Percentiles rank a stretch among this genome's conserved stretches.
Conservation (phyloP, 164 flowering plant species). For the Aristolochia californica region DNA sequence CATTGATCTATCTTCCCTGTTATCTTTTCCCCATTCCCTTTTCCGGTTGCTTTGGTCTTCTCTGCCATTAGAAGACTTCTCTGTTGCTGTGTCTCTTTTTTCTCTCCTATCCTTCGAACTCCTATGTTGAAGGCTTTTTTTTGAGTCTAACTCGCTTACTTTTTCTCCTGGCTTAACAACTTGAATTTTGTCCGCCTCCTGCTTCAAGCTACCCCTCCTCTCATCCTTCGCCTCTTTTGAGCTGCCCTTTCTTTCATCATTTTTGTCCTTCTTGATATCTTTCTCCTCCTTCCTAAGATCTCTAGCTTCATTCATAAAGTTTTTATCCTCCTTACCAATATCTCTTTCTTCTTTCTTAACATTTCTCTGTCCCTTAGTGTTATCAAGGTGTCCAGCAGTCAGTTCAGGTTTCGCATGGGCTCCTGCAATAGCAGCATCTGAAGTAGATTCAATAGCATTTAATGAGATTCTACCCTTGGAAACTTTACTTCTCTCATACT, state of each 20-base stretch:
- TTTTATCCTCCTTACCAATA: neutral
- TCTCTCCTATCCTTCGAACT: constrained; percentile 38
- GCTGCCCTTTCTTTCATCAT: neutral
- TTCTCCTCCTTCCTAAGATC: constrained; percentile 21
- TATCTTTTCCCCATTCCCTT: constrained; percentile 40
- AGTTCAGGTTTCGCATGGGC: constrained; percentile 5
- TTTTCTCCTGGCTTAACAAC: constrained; percentile 28
- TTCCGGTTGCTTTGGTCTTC: constrained; percentile 38
- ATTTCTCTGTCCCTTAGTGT: constrained; percentile 14
- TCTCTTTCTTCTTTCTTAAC: constrained; percentile 28
- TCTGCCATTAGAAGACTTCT: constrained; percentile 14
- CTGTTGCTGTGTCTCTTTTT: constrained; percentile 34
- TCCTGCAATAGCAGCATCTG: constrained; percentile 14
- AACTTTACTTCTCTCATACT: constrained; percentile 10
- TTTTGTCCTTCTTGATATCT: constrained; percentile 2
- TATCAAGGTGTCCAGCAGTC: constrained; percentile 12
- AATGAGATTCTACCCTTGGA: too few relatives aligned
- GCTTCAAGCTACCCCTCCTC: constrained; percentile 22
- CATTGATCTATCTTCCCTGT: constrained; percentile 38
- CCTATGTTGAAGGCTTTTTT: constrained; percentile 23
- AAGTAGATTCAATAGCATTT: constrained; percentile 13
- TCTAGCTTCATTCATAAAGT: neutral
- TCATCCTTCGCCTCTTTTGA: constrained; percentile 8
- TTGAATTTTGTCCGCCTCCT: constrained; percentile 34
- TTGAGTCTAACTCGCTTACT: constrained; percentile 36